Evolutionary conservation across 768 basidiomycete genomes (phyloP), one percentile per base, ranked within the genome.

Genomic region (Pleurotus salmoneostramineus): DNA sequence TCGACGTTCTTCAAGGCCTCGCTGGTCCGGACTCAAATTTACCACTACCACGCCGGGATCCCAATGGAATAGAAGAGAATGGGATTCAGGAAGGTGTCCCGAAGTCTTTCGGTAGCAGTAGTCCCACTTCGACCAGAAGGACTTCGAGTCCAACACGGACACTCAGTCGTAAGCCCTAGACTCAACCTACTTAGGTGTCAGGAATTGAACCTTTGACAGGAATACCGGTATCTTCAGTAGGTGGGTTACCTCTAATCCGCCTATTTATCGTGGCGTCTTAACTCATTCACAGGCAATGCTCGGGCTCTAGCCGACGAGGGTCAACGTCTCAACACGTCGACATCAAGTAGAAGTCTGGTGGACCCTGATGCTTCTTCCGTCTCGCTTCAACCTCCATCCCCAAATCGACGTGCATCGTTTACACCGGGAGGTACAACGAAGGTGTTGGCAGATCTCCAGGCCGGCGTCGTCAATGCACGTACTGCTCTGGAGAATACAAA

Each of bases 401-500:
- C 77, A 6, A 77, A 73, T 61, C 71, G 77, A 63, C 80, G 87
- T 49, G 69, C 81, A 7, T 78, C 89, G 3, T 75, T 90, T 46
- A 84, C 87, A 11, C 87, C 89, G 0, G 88, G 86, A 1, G 89
- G 88, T 6, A 94, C 91, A 7, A 93, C 93, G 12, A 93, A 90
- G 66, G 93, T 95, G 27, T 77, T 95, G 56, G 90, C 90, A 1
- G 91, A 93, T 69, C 79, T 95, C 17, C 93, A 95, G 69, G 81
- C 88, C 0, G 93, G 91, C 51, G 89, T 94, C 5, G 76, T 87
- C 45, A 87, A 88, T 61, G 88, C 91, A 32, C 80, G 85, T 50
- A 87, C 84, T 60, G 91, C 91, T 50, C 75, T 95, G 58, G 93
- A 95, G 69, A 92, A 93, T 66, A 92, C 93, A 8, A 90, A 91